Conservation (phyloP, 768 basidiomycete species). For the Candolleomyces eurysporus region DNA sequence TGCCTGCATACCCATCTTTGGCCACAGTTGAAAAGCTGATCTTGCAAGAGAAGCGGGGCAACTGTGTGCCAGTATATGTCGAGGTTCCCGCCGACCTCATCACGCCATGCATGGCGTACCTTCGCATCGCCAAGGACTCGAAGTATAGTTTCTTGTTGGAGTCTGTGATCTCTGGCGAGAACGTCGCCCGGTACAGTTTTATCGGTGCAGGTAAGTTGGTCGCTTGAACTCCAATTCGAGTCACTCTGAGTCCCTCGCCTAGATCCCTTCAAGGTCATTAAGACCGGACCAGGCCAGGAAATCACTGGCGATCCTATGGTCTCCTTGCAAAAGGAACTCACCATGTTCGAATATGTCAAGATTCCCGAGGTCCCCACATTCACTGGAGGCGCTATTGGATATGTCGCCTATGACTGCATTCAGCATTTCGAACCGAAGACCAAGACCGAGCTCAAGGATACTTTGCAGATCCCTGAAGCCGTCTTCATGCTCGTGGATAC, state of each 20-base stretch:
- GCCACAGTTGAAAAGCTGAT: conserved; percentile 76
- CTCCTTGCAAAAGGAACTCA: conserved; percentile 81
- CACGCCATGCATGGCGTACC: conserved; percentile 96
- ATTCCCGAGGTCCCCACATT: conserved; percentile 92
- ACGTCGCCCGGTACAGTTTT: conserved; percentile 91
- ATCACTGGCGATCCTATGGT: conserved; percentile 83
- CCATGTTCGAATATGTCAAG: conserved; percentile 85
- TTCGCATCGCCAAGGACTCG: conserved; percentile 87
- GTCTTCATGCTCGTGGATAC: conserved; percentile 97
- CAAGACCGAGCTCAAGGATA: conserved; percentile 68
- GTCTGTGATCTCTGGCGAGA: conserved; percentile 88
- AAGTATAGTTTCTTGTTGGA: conserved; percentile 95
- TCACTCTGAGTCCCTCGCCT: conserved; percentile 2
- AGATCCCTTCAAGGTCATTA: conserved; percentile 94
- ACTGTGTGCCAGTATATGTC: conserved; percentile 90
- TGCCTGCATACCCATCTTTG: conserved; percentile 69
- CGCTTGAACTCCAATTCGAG: neutral
- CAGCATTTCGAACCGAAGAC: conserved; percentile 97
- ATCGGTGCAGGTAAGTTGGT: conserved; percentile 79
- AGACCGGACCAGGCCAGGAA: conserved; percentile 83
- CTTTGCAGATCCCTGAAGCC: conserved; percentile 88
- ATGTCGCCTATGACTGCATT: conserved; percentile 95
- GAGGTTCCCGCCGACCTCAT: conserved; percentile 94
- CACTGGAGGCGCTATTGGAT: conserved; percentile 96
- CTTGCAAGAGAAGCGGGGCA: conserved; percentile 79